Conservation (phyloP, 2,329 filamentous ascomycete species). For the Xylaria sp. region DNA sequence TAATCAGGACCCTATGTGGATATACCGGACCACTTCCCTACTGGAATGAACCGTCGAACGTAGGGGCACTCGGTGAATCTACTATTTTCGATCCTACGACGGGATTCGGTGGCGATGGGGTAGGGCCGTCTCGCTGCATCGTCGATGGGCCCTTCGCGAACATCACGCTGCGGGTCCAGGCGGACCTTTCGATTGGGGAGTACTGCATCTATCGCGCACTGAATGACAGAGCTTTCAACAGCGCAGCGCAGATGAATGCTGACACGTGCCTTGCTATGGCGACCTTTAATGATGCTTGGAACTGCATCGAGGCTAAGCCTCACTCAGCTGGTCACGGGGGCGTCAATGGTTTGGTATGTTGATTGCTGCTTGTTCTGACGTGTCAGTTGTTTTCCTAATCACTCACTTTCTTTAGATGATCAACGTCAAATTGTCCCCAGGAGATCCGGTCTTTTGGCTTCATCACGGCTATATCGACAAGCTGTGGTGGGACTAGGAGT, state of each 20-base stretch:
- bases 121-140: slow-evolving; percentile 12
- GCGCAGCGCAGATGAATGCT: slow-evolving; percentile 11
- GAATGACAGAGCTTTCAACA: slow-evolving; percentile 14
- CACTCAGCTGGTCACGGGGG: slow-evolving; percentile 13
- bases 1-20: slow-evolving; percentile 20
- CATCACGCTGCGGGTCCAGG: slow-evolving; percentile 7
- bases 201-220: slow-evolving; percentile 23
- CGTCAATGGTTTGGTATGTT: slow-evolving; percentile 8
- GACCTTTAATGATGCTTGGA: slow-evolving; percentile 19
- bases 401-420: slow-evolving; percentile 9
- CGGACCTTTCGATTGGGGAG: slow-evolving; percentile 4
- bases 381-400: no score
- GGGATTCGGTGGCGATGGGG: slow-evolving; percentile 21
- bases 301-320: slow-evolving; percentile 17
- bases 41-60: slow-evolving; percentile 23
- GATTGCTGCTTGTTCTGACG: background rate
- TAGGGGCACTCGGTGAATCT: slow-evolving; percentile 11
- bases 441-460: slow-evolving; percentile 26
- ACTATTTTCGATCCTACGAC: slow-evolving; percentile 13
- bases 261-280: slow-evolving; percentile 11
- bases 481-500: slow-evolving; percentile 28
- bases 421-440: slow-evolving; percentile 18
- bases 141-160: slow-evolving; percentile 21
- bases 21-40: slow-evolving; percentile 27
- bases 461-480: slow-evolving; percentile 27